A percentile compares a stretch with the other conserved stretches of the same genome.
These are phyloP conservation scores for Albizia julibrissin DNA, from an alignment of 306 rosid species.

Conservation along the genomic window DNA sequence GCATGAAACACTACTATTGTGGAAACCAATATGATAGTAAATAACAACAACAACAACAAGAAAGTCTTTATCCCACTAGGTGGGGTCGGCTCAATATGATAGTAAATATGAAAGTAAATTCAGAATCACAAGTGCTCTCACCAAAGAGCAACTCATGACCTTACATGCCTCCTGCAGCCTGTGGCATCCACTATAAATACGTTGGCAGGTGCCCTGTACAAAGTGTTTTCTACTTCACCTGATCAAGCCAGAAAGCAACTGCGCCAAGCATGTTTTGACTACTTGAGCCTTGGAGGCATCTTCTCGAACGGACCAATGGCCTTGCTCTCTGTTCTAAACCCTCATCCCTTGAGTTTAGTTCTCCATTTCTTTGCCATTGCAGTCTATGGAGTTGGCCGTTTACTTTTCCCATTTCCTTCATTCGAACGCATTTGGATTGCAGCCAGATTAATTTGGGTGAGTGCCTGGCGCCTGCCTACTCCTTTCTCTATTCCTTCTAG, in stretches of 20 bases:
- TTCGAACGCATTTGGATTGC: conserved; percentile 56
- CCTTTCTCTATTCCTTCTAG: background rate
- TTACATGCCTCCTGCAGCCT: conserved; percentile 44
- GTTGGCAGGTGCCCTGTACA: conserved; percentile 59
- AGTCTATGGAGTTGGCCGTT: conserved; percentile 63
- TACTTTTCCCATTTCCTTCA: conserved; percentile 70
- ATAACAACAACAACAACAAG: too few species aligned
- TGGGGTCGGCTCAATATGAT: too few species aligned
- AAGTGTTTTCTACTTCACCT: conserved; percentile 53
- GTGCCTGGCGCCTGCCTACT: conserved; percentile 24
- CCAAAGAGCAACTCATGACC: background rate
- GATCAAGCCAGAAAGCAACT: conserved; percentile 52
- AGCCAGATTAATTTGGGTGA: conserved; percentile 59
- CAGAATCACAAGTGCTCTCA: background rate
- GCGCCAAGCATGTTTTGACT: conserved; percentile 61
- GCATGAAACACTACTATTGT: background rate
- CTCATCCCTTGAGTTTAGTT: conserved; percentile 58
- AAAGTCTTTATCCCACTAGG: too few species aligned
- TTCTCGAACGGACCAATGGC: conserved; percentile 58
- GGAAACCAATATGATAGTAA: background rate
- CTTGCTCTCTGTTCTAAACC: conserved; percentile 65
- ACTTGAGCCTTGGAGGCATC: conserved; percentile 54
- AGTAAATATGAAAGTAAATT: background rate
- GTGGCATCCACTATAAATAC: conserved; percentile 65
- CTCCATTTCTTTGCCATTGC: conserved; percentile 74